Evolutionary conservation across 129 eudicot genomes (phyloP).

Genomic region (Helianthus annuus): DNA sequence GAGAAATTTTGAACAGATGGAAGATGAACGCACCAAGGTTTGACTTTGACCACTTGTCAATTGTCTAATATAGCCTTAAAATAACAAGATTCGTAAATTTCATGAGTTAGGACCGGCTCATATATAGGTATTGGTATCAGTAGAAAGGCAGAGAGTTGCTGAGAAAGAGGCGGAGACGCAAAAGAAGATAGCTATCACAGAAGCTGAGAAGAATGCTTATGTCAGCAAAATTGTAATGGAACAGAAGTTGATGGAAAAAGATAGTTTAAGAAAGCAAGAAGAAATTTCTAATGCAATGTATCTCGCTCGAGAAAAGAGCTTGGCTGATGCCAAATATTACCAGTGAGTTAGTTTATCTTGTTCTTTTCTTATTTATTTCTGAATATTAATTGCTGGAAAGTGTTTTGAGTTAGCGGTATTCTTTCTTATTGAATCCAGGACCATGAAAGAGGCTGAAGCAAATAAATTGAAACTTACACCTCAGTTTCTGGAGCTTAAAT

Average conservation of each 20-base stretch:
- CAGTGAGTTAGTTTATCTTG: slow-evolving; percentile 36
- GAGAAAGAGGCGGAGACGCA: slow-evolving; percentile 73
- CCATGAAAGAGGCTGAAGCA: slow-evolving; percentile 91
- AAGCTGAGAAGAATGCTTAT: slow-evolving; percentile 43
- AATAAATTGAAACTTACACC: slow-evolving; percentile 87
- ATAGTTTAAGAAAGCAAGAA: slow-evolving; percentile 72
- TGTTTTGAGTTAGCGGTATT: not conserved
- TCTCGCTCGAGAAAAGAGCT: slow-evolving; percentile 82
- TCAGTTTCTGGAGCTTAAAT: slow-evolving; percentile 70
- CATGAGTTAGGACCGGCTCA: not conserved
- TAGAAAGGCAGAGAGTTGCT: slow-evolving; percentile 81
- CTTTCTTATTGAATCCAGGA: slow-evolving; percentile 45
- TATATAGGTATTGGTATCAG: slow-evolving; percentile 67
- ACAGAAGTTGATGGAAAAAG: slow-evolving; percentile 85
- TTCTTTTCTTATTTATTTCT: not conserved
- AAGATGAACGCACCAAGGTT: slow-evolving; percentile 93
- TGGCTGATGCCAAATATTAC: slow-evolving; percentile 87
- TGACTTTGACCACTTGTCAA: not conserved
- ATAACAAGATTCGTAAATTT: not conserved
- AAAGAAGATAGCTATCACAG: slow-evolving; percentile 7
- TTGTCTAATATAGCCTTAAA: not conserved
- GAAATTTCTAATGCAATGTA: slow-evolving; percentile 87
- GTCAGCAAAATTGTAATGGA: slow-evolving; percentile 55
- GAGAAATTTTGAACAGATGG: slow-evolving; percentile 87
- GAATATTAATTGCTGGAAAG: not conserved